These are phyloP conservation scores for Chaetomium tenue DNA, from an alignment of 495 filamentous ascomycete genomes.

Conservation along the genomic window DNA sequence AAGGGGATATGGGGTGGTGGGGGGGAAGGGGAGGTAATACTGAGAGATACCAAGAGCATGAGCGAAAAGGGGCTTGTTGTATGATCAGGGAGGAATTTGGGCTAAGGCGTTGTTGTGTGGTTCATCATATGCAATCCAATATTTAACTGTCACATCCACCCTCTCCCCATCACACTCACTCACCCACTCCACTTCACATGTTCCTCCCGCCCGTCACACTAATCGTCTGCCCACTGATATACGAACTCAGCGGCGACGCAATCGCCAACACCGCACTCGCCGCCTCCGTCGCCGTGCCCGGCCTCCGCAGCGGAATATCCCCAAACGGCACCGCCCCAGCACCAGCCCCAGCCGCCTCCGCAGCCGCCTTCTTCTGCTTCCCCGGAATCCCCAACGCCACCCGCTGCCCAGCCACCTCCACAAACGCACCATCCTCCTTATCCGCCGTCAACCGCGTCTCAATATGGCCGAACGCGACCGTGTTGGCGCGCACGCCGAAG, in stretches of 20 bases:
- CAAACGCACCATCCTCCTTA: constrained; percentile 77
- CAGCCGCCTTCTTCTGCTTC: constrained; percentile 42
- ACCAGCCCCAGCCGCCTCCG: constrained; percentile 14
- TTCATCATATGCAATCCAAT: constrained; percentile 4
- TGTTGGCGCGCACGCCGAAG: constrained; percentile 81
- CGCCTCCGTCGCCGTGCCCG: constrained; percentile 75
- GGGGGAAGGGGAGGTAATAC: constrained; percentile 5
- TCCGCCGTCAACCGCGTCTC: constrained; percentile 71
- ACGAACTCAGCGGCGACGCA: constrained; percentile 73
- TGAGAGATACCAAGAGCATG: constrained; percentile 5
- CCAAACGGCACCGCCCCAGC: constrained; percentile 43
- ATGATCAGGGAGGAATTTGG: constrained; percentile 13
- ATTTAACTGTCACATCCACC: constrained; percentile 1
- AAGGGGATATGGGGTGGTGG: background rate
- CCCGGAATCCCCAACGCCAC: constrained; percentile 73
- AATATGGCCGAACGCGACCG: constrained; percentile 78
- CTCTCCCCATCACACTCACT: background rate
- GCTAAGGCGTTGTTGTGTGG: constrained; percentile 28
- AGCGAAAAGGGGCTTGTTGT: constrained; percentile 13
- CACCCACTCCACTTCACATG: constrained; percentile 53
- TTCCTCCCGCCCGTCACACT: constrained; percentile 80
- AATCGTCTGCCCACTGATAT: constrained; percentile 82
- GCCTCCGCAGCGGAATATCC: constrained; percentile 74
- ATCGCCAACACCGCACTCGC: constrained; percentile 76
- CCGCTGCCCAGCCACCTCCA: constrained; percentile 73